Evolutionary conservation across 2,329 filamentous ascomycete species (phyloP), one percentile per base, ranked within the genome.

Genomic region (Diplodia sapinea): DNA sequence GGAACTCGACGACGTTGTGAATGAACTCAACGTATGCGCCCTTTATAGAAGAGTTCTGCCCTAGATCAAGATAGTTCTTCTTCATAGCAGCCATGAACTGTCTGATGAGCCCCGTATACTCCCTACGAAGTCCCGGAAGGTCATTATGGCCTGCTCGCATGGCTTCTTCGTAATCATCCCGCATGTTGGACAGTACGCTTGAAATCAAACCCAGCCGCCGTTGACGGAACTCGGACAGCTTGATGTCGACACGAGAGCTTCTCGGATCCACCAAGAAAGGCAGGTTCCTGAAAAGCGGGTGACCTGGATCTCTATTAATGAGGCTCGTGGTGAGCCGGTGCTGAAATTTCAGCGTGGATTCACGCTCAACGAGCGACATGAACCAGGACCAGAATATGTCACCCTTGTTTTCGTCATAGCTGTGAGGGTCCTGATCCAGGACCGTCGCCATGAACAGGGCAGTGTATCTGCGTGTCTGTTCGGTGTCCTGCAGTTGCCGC

Each of bases 1-100:
- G 75, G 69, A 85, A 85, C 23, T 84, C 82, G 2, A 90, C 82
- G 2, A 89, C 79, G 17, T 80, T 78, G 68, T 90, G 88, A 5
- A 89, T 86, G 72, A 90, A 89, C 11, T 83, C 80, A 7, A 89
- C 85, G 72, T 89, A 89, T 2, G 82, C 79, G 12, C 86, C 84
- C 59, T 82, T 82, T 4, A 81, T 80, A 6, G 73, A 71, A 4
- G 69, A 67, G 3, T 72, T 72, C 62, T 81, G 78, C 31, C 75
- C 71, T 13, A 88, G 77, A 68, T 87, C 85, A 68, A 84, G 81
- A 68, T 88, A 89, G 68, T 88, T 88, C 47, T 77, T 77, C 73
- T 86, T 88, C 86, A 90, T 89, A 1, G 84, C 79, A 8, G 77
- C 77, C 88, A 89, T 89, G 68, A 89, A 73, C n/a, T 80, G 76